These are phyloP conservation scores for Pseudocercospora ulei DNA, from an alignment of 2,329 filamentous ascomycete species.

Conservation along the genomic window DNA sequence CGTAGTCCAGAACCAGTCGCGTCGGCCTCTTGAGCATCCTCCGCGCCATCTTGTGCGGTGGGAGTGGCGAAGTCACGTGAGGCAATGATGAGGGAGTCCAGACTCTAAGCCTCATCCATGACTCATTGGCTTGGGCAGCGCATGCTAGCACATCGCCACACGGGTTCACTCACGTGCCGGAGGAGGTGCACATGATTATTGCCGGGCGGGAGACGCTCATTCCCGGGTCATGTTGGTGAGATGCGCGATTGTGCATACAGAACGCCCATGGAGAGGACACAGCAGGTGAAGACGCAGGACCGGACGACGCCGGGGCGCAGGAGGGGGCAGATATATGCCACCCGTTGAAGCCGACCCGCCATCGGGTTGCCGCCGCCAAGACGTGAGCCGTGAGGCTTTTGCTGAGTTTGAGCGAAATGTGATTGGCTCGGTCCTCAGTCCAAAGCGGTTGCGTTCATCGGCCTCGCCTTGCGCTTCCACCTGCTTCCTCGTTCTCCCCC, in stretches of 20 bases:
- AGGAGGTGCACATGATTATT: constrained; percentile 4
- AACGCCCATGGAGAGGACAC: neutral
- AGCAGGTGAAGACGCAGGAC: neutral
- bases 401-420: neutral
- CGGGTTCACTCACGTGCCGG: neutral
- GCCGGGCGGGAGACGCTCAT: neutral
- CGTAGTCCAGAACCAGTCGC: constrained; percentile 40
- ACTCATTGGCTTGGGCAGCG: neutral
- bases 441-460: constrained; percentile 7
- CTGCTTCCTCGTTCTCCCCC: constrained; percentile 4
- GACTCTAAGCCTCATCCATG: constrained; percentile 1
- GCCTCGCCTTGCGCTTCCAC: constrained; percentile 12
- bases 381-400: neutral
- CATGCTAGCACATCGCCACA: neutral
- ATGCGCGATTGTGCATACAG: neutral
- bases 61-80: neutral
- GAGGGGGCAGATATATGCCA: neutral
- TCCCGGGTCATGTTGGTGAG: neutral
- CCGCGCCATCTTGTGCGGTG: constrained; percentile 11
- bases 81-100: neutral
- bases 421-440: neutral
- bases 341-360: neutral
- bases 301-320: neutral
- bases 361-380: neutral
- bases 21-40: constrained; percentile 14